Percentiles rank a stretch among this genome's conserved stretches.
Evolutionary conservation across 768 basidiomycete species (phyloP).

Genomic region (Boletus vermiculosoides): DNA sequence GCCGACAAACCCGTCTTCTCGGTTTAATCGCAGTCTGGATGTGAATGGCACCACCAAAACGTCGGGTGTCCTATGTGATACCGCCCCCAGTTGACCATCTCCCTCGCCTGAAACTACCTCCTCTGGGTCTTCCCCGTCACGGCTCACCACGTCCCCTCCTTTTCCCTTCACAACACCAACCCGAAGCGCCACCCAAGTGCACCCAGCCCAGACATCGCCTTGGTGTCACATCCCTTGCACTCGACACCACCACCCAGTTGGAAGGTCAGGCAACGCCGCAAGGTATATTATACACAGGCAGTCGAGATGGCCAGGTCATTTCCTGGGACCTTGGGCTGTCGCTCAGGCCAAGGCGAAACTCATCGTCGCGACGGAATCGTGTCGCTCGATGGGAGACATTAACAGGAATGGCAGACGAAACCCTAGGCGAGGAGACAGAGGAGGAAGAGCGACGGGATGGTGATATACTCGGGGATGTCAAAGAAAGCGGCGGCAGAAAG

Average conservation of each 20-base stretch:
- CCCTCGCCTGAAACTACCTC: slow-evolving; percentile 69
- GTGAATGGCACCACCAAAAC: slow-evolving; percentile 48
- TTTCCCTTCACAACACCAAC: slow-evolving; percentile 35
- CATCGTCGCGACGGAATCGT: slow-evolving; percentile 22
- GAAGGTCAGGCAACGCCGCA: slow-evolving; percentile 64
- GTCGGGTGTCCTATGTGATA: slow-evolving; percentile 86
- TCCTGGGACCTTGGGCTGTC: slow-evolving; percentile 81
- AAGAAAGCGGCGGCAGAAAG: slow-evolving; percentile 36
- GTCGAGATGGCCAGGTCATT: slow-evolving; percentile 84
- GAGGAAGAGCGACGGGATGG: slow-evolving; percentile 71
- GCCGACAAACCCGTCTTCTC: slow-evolving; percentile 1
- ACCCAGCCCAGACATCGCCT: slow-evolving; percentile 80
- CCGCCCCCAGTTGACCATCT: slow-evolving; percentile 65
- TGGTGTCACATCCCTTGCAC: slow-evolving; percentile 81
- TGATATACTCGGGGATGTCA: slow-evolving; percentile 74
- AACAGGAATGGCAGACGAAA: slow-evolving; percentile 81
- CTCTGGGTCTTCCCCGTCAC: slow-evolving; percentile 56
- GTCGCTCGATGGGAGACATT: slow-evolving; percentile 69
- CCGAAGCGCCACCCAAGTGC: slow-evolving; percentile 20
- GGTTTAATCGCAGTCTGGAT: slow-evolving; percentile 13
- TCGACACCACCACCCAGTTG: slow-evolving; percentile 81
- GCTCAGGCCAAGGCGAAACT: slow-evolving; percentile 46
- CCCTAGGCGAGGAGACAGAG: slow-evolving; percentile 62
- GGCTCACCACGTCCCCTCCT: slow-evolving; percentile 73
- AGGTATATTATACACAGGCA: slow-evolving; percentile 88